These are phyloP conservation scores for Tetrahymena malaccensis DNA, from an alignment of 73 alveolate species.

Conservation along the genomic window DNA sequence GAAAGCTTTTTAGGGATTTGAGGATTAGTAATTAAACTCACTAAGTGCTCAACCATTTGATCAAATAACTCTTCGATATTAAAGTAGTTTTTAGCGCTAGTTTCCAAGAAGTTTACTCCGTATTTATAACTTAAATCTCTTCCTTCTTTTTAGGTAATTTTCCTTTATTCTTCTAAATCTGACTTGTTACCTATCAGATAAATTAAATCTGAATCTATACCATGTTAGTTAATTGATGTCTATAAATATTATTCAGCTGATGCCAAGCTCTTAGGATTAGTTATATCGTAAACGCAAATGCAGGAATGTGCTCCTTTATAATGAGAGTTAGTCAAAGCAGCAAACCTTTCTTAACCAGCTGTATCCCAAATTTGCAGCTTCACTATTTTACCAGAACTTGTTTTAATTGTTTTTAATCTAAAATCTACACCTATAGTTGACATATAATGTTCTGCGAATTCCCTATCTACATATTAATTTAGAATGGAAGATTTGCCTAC, in stretches of 20 bases:
- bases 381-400: background rate
- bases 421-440: background rate
- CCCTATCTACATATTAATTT: background rate
- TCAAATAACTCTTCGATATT: background rate
- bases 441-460: background rate
- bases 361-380: slow-evolving; percentile 41
- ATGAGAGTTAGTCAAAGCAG: slow-evolving; percentile 64
- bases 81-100: background rate
- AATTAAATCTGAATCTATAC: background rate
- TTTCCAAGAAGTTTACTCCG: background rate
- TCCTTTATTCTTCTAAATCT: background rate
- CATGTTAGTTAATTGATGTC: background rate
- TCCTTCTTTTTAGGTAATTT: background rate
- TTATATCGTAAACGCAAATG: slow-evolving; percentile 41
- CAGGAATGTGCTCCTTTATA: slow-evolving; percentile 79
- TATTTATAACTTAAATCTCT: background rate
- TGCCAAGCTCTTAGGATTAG: background rate
- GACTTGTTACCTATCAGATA: background rate
- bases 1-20: background rate
- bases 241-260: background rate
- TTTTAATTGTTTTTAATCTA: background rate
- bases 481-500: background rate
- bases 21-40: background rate
- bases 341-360: slow-evolving; percentile 46
- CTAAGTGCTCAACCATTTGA: background rate